A percentile compares a stretch with the other conserved stretches of the same genome.
phyloP scores from a whole-genome alignment of 306 rosid species.

The Urtica urens region DNA sequence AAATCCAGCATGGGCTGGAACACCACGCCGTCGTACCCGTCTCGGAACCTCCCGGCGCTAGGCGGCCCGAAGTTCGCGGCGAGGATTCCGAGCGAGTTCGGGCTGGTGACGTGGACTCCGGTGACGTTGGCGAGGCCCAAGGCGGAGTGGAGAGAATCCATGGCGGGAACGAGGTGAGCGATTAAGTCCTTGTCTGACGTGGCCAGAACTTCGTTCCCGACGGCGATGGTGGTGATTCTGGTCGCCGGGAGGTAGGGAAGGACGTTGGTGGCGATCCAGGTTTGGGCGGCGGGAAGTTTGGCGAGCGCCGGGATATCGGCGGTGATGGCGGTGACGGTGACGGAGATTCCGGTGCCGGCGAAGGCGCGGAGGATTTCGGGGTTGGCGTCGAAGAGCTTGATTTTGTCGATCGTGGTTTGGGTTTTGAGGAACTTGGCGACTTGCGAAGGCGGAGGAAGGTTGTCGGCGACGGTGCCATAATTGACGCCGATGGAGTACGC shows the following conservation, averaged over 20 bases:
- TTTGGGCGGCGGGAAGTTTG: conserved; percentile 39
- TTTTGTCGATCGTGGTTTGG: conserved; percentile 55
- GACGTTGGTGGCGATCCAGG: conserved; percentile 51
- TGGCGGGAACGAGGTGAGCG: conserved; percentile 61
- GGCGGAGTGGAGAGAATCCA: conserved; percentile 47
- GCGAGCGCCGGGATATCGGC: conserved; percentile 57
- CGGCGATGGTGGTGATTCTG: conserved; percentile 44
- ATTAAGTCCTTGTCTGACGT: conserved; percentile 64
- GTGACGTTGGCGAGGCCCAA: conserved; percentile 40
- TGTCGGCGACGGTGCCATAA: conserved; percentile 75
- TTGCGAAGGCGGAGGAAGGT: conserved; percentile 56
- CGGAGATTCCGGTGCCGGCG: conserved; percentile 43
- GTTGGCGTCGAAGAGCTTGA: conserved; percentile 65
- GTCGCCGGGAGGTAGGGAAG: conserved; percentile 53
- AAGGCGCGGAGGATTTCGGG: conserved; percentile 56
- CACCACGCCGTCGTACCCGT: conserved; percentile 46
- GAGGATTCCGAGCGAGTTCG: conserved; percentile 74
- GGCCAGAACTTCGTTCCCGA: conserved; percentile 82
- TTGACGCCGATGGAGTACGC: conserved; percentile 55
- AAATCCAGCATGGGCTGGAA: conserved; percentile 62
- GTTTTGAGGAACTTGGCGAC: conserved; percentile 66
- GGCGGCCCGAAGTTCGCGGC: conserved; percentile 58
- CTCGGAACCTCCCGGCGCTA: conserved; percentile 46
- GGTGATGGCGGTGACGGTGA: conserved; percentile 51
- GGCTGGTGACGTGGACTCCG: conserved; percentile 39